Evolutionary conservation across 2,329 filamentous ascomycete genomes (phyloP), one percentile per base, ranked within the genome.

Genomic region (Plectosphaerella cucumerina): DNA sequence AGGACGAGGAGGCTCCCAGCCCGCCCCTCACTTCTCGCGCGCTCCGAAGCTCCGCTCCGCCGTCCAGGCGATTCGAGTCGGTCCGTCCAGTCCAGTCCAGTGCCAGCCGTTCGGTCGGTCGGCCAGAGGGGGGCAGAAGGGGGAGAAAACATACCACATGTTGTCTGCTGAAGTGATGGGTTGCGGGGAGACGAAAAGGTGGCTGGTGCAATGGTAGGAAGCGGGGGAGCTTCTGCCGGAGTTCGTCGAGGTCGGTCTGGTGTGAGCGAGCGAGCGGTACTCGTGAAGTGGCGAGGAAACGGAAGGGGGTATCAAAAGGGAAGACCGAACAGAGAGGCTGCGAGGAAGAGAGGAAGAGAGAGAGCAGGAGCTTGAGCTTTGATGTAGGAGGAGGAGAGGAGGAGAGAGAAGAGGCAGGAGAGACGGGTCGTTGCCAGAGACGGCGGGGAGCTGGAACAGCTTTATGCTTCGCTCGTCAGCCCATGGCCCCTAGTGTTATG

Each of bases 371-470:
- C 48, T 43, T 58, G 26, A 39, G 50, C 42, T 53, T 48, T 54
- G 48, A 53, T 53, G 51, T 33, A 43, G 51, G 48, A 44, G 53
- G 49, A 54, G 51, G 45, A 41, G 48, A 53, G 41, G 51, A 50
- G 26, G 26, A 53, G 22, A 44, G 39, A 41, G 43, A 53, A 26
- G 46, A 45, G 31, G 39, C 37, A 4, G 31, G 50, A 52, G 33
- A 21, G 26, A 52, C 51, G 12, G 4, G 8, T 11, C 26, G 9
- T 31, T 31, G 26, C 26, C 26, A 31, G 26, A 53, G 53, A 49
- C 47, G 55, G 52, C 48, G 50, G 56, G 56, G 53, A 56, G 51
- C 53, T 54, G 53, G 41, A 45, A 54, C 57, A 65, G 55, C 56
- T 56, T 57, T 55, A 52, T 56, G 49, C 53, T 42, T 14, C 14